phyloP scores from a whole-genome alignment of 1,284 basidiomycete genomes.

The Puccinia horiana region DNA sequence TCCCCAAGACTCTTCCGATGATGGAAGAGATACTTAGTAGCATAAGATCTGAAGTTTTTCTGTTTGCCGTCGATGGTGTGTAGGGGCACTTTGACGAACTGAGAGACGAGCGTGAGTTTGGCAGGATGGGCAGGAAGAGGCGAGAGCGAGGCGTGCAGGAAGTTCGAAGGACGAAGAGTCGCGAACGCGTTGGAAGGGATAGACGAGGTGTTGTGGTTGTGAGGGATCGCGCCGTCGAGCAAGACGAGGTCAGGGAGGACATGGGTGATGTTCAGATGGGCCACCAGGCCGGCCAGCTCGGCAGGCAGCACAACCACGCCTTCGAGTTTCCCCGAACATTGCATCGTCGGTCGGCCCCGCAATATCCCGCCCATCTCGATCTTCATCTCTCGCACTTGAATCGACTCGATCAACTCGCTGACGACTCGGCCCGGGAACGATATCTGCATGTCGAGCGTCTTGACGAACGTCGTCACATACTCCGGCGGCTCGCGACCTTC shows the following conservation, averaged over 20 bases:
- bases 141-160: not conserved
- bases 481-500: not conserved
- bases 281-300: not conserved
- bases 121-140: not conserved
- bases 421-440: not conserved
- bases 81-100: conserved; percentile 13
- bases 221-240: not conserved
- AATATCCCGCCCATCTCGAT: not conserved
- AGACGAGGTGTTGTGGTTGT: too few species aligned
- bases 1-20: not conserved
- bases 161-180: not conserved
- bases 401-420: not conserved
- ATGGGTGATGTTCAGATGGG: not conserved
- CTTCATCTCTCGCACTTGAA: conserved; percentile 13
- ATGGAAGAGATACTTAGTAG: conserved; percentile 7
- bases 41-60: conserved; percentile 1
- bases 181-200: conserved; percentile 17
- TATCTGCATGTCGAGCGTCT: not conserved
- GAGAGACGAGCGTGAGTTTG: not conserved
- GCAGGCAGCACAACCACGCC: not conserved
- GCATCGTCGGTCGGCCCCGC: not conserved
- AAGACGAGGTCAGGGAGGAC: conserved; percentile 3
- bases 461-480: not conserved
- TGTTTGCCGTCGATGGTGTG: not conserved
- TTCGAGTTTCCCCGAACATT: not conserved